A percentile compares a stretch with the other conserved stretches of the same genome.
phyloP scores from a whole-genome alignment of 768 basidiomycete genomes.

The Mycena galericulata region DNA sequence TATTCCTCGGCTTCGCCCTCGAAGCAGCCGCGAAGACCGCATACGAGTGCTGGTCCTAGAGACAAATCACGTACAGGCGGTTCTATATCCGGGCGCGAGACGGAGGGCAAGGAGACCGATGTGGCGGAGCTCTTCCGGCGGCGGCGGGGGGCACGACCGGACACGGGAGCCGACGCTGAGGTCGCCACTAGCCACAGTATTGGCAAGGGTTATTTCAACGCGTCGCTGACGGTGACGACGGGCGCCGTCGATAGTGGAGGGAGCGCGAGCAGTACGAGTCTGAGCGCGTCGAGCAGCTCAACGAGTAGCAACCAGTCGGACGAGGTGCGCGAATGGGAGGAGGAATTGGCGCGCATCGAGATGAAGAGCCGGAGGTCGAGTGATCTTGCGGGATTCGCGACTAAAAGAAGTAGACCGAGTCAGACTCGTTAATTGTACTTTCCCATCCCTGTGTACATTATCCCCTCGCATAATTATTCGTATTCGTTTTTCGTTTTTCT shows the following conservation, averaged over 20 bases:
- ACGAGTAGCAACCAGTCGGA: slow-evolving; percentile 44
- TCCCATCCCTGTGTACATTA: slow-evolving; percentile 5
- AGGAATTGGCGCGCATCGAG: slow-evolving; percentile 80
- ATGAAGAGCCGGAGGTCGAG: slow-evolving; percentile 65
- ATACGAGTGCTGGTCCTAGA: slow-evolving; percentile 80
- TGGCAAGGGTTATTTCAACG: slow-evolving; percentile 25
- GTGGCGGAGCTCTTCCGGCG: slow-evolving; percentile 13
- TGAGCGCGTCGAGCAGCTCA: slow-evolving; percentile 46
- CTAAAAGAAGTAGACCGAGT: slow-evolving; percentile 40
- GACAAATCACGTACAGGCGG: slow-evolving; percentile 57
- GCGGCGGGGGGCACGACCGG: slow-evolving; percentile 22
- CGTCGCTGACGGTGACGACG: slow-evolving; percentile 38
- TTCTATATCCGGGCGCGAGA: slow-evolving; percentile 27
- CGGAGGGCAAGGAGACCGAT: slow-evolving; percentile 14
- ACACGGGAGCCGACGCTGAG: background rate
- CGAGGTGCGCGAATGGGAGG: slow-evolving; percentile 79
- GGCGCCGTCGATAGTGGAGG: slow-evolving; percentile 25
- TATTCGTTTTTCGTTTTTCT: slow-evolving; percentile 10
- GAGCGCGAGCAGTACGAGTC: slow-evolving; percentile 51
- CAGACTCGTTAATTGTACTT: background rate
- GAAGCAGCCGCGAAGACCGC: slow-evolving; percentile 64
- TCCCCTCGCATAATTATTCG: background rate
- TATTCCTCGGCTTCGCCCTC: slow-evolving; percentile 40
- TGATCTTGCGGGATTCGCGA: slow-evolving; percentile 59
- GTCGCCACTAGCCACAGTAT: background rate